These are phyloP conservation scores for Xylaria sp. DNA, from an alignment of 2,329 filamentous ascomycete genomes.

Conservation along the genomic window DNA sequence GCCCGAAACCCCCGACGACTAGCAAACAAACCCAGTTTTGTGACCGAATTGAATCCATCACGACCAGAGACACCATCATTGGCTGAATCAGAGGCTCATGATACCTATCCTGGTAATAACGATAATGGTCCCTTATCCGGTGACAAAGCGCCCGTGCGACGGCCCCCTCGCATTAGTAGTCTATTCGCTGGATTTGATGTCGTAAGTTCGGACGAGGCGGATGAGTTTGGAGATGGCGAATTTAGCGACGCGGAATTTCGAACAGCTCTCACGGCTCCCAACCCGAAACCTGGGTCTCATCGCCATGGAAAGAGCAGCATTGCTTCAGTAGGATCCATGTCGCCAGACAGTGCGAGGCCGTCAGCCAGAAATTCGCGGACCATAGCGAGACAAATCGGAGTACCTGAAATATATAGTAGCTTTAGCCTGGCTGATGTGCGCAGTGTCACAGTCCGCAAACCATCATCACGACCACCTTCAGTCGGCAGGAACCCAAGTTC, in stretches of 20 bases:
- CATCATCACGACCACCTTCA: constrained; percentile 46
- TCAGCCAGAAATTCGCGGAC: constrained; percentile 44
- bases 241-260: constrained; percentile 74
- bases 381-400: constrained; percentile 49
- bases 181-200: constrained; percentile 88
- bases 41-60: constrained; percentile 61
- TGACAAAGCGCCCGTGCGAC: constrained; percentile 68
- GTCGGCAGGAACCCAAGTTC: constrained; percentile 54
- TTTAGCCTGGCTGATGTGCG: constrained; percentile 51
- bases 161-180: constrained; percentile 81
- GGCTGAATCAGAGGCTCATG: constrained; percentile 58
- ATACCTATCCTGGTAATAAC: constrained; percentile 81
- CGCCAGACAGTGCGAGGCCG: constrained; percentile 54
- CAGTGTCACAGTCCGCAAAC: constrained; percentile 46
- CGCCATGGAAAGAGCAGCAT: constrained; percentile 57
- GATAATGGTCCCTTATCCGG: constrained; percentile 78
- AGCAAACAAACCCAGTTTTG: constrained; percentile 56
- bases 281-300: constrained; percentile 56
- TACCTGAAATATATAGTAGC: constrained; percentile 58
- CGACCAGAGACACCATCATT: constrained; percentile 51
- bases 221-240: constrained; percentile 70
- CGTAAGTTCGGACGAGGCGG: constrained; percentile 72
- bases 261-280: constrained; percentile 72
- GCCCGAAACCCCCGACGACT: constrained; percentile 70
- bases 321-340: constrained; percentile 51